A percentile compares a stretch with the other conserved stretches of the same genome.
Evolutionary conservation across 1,284 basidiomycete genomes (phyloP).

Genomic region (Volvariella volvacea): DNA sequence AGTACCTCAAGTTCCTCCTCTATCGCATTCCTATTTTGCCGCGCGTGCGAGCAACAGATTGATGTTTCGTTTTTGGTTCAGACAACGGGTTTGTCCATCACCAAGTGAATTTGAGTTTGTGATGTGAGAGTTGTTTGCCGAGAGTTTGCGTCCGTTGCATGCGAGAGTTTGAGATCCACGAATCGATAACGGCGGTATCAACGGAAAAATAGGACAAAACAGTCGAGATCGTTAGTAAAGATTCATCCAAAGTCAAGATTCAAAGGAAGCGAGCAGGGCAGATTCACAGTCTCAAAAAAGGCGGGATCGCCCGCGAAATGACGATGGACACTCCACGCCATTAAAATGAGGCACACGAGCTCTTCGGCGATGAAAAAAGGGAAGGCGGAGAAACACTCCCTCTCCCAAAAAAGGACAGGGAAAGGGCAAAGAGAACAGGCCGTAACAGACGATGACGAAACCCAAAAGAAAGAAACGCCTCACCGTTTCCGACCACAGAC

Average conservation of each 20-base stretch:
- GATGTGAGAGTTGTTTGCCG: too few relatives aligned
- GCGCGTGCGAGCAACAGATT: conserved; percentile 11
- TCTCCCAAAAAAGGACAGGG: conserved; percentile 13
- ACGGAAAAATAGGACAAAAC: conserved; percentile 5
- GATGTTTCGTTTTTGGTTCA: conserved; percentile 7
- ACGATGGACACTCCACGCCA: too few relatives aligned
- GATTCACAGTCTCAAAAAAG: too few relatives aligned
- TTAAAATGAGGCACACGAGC: too few relatives aligned
- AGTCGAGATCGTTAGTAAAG: too few relatives aligned
- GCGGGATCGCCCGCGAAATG: too few relatives aligned
- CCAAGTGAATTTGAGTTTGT: too few relatives aligned
- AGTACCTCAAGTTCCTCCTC: conserved; percentile 99
- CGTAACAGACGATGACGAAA: background rate
- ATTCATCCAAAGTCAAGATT: too few relatives aligned
- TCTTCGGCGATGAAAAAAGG: conserved; percentile 3
- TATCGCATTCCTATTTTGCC: conserved; percentile 89
- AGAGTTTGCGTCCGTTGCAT: too few relatives aligned
- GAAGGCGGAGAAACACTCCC: conserved; percentile 10
- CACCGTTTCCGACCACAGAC: conserved; percentile 96
- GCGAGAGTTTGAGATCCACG: background rate
- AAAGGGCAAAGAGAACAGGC: conserved; percentile 14
- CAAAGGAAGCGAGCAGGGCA: too few relatives aligned
- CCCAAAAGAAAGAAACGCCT: conserved; percentile 33
- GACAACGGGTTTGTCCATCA: too few relatives aligned
- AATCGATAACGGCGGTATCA: conserved; percentile 4